Percentiles rank a stretch among this genome's conserved stretches.
Conservation (phyloP, 2,329 filamentous ascomycete genomes). For the Trichoderma atrobrunneum region DNA sequence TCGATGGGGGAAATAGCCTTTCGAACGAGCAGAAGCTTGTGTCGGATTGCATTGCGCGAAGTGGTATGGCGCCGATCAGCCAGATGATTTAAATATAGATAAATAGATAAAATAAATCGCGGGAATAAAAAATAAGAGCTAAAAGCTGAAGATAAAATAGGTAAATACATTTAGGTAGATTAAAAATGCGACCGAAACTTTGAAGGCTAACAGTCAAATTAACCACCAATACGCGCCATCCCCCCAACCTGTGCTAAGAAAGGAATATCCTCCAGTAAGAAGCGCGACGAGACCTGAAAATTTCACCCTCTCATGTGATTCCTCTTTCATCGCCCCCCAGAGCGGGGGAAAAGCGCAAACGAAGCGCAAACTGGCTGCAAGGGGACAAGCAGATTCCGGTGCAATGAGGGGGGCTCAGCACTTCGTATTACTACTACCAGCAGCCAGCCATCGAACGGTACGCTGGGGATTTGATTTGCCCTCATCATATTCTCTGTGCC, state of each 20-base stretch:
- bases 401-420: neutral
- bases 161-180: neutral
- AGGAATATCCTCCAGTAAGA: constrained; percentile 13
- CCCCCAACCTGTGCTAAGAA: neutral
- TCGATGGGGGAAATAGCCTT: neutral
- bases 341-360: neutral
- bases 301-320: constrained; percentile 18
- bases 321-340: neutral
- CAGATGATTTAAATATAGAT: neutral
- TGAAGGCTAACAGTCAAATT: neutral
- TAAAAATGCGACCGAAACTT: neutral
- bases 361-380: neutral
- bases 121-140: neutral
- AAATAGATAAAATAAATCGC: neutral
- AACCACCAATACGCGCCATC: constrained; percentile 1
- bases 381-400: neutral
- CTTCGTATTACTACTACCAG: neutral
- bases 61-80: neutral
- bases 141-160: neutral
- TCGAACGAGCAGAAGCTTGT: neutral
- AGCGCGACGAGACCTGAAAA: neutral
- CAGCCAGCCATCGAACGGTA: neutral
- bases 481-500: neutral
- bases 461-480: neutral
- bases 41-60: neutral